Percentiles rank a stretch among this genome's conserved stretches.
Conservation (phyloP, 768 basidiomycete species). For the Collybia sordida region DNA sequence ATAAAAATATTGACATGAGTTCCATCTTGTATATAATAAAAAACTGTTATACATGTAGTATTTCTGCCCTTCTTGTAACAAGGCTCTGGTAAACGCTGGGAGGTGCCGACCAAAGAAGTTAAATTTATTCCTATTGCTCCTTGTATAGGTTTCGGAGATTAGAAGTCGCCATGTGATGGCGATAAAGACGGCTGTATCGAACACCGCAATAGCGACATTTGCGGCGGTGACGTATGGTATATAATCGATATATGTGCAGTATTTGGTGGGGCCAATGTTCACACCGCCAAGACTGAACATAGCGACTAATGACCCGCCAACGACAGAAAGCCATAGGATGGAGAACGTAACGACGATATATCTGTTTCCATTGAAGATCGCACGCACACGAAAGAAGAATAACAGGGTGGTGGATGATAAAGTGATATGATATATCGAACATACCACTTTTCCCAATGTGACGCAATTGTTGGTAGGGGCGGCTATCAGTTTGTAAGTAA, state of each 20-base stretch:
- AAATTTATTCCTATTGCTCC: conserved; percentile 10
- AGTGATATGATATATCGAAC: neutral
- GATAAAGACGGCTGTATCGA: neutral
- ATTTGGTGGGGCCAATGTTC: neutral
- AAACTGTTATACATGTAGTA: conserved; percentile 28
- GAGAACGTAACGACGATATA: neutral
- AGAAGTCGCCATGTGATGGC: neutral
- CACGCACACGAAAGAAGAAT: conserved; percentile 1
- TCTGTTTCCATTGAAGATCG: neutral
- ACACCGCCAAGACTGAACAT: neutral
- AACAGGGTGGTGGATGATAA: neutral
- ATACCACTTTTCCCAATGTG: neutral
- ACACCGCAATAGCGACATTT: neutral
- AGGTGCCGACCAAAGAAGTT: conserved; percentile 18
- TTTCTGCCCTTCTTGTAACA: conserved; percentile 31
- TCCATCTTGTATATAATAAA: too few species aligned
- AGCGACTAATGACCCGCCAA: neutral
- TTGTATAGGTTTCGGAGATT: conserved; percentile 2
- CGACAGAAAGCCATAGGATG: neutral
- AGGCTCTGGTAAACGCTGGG: conserved; percentile 21
- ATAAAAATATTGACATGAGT: too few species aligned
- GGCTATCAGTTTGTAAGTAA: too few species aligned
- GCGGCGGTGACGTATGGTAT: neutral
- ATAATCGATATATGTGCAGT: neutral
- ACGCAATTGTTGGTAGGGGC: too few species aligned